These are phyloP conservation scores for Pichia occidentalis DNA, from an alignment of 805 yeast genomes.

Conservation along the genomic window DNA sequence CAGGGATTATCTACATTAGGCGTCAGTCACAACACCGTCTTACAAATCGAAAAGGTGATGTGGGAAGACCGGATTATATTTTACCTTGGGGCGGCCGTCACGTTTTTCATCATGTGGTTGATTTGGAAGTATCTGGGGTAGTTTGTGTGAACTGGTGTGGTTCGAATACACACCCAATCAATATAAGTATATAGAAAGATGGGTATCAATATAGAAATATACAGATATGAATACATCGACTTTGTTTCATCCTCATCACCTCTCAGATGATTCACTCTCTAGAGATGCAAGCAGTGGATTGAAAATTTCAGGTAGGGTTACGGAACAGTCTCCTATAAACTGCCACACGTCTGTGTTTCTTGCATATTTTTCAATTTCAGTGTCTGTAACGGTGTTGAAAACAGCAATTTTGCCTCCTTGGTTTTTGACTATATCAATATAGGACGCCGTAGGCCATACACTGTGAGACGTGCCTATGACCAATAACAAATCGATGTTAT, in stretches of 20 bases:
- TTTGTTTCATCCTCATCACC: too few relatives aligned
- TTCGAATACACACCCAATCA: too few relatives aligned
- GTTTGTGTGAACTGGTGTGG: too few relatives aligned
- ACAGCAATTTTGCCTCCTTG: constrained; percentile 81
- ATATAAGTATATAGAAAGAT: too few relatives aligned
- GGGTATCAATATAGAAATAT: too few relatives aligned
- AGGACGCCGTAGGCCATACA: constrained; percentile 91
- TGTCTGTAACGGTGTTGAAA: constrained; percentile 65
- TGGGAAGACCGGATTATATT: constrained; percentile 82
- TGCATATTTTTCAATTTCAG: constrained; percentile 34
- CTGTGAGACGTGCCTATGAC: constrained; percentile 83
- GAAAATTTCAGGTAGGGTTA: constrained; percentile 59
- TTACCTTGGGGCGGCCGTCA: constrained; percentile 60
- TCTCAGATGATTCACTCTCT: too few relatives aligned
- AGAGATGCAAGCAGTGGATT: constrained; percentile 47
- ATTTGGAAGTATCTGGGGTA: constrained; percentile 60
- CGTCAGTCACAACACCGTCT: constrained; percentile 77
- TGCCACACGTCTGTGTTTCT: constrained; percentile 49
- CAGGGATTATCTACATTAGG: constrained; percentile 75
- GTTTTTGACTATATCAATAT: constrained; percentile 65
- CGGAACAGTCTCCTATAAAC: constrained; percentile 75
- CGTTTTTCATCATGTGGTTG: constrained; percentile 60
- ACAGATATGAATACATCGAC: too few relatives aligned
- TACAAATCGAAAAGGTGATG: constrained; percentile 72
- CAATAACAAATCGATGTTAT: constrained; percentile 60